phyloP scores from a whole-genome alignment of 2,329 filamentous ascomycete genomes.

The Cladosporium sphaerospermum region DNA sequence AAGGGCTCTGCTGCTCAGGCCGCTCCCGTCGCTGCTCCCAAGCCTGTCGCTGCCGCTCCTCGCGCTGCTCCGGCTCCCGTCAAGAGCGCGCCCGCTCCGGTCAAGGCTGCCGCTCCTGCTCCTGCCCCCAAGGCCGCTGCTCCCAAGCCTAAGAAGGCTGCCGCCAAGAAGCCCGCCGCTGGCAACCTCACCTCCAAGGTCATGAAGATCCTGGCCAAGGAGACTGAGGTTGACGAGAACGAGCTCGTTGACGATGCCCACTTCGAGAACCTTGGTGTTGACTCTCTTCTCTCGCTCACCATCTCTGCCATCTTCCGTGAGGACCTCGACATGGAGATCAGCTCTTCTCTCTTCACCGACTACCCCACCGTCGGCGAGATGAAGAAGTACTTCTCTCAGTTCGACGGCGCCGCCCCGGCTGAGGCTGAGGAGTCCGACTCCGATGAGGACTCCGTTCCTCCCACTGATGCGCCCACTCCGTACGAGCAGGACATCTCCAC shows the following conservation, averaged over 20 bases:
- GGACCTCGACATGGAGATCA: constrained; percentile 54
- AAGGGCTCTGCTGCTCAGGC: constrained; percentile 27
- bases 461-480: constrained; percentile 38
- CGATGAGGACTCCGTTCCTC: constrained; percentile 37
- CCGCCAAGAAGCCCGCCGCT: constrained; percentile 46
- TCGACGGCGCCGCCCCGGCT: constrained; percentile 33
- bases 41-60: constrained; percentile 33
- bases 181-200: constrained; percentile 48
- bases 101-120: constrained; percentile 28
- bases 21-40: constrained; percentile 33
- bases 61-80: constrained; percentile 27
- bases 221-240: constrained; percentile 53
- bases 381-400: constrained; percentile 50
- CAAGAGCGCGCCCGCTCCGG: constrained; percentile 29
- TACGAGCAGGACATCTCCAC: constrained; percentile 39
- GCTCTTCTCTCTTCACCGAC: constrained; percentile 55
- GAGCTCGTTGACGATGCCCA: constrained; percentile 55
- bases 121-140: constrained; percentile 20
- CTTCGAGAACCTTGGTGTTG: constrained; percentile 57
- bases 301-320: constrained; percentile 58
- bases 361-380: constrained; percentile 55
- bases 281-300: constrained; percentile 55
- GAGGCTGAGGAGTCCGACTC: constrained; percentile 30
- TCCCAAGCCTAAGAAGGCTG: constrained; percentile 38
- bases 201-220: constrained; percentile 61